These are phyloP conservation scores for Linderniella brevidens DNA, from an alignment of 257 asterid genomes.

Conservation along the genomic window DNA sequence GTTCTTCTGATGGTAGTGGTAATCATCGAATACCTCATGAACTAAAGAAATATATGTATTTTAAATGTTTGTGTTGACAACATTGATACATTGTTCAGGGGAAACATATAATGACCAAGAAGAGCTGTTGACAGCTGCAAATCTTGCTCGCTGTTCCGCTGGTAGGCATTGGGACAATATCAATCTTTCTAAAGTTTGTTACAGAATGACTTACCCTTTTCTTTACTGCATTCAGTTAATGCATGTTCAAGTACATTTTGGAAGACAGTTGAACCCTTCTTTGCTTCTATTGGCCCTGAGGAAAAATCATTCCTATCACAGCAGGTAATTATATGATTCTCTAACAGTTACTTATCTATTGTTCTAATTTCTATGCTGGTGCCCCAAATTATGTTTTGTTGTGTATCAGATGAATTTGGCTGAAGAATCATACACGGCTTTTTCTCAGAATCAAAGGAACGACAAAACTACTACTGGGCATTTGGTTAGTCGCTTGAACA, in stretches of 20 bases:
- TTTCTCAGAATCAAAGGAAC: slow-evolving; percentile 22
- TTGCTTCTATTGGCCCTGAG: slow-evolving; percentile 49
- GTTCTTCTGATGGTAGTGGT: slow-evolving; percentile 88
- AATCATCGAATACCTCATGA: slow-evolving; percentile 6
- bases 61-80: neutral
- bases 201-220: neutral
- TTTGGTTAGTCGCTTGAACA: slow-evolving; percentile 11
- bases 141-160: slow-evolving; percentile 42
- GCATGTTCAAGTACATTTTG: slow-evolving; percentile 78
- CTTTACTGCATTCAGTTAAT: slow-evolving; percentile 28
- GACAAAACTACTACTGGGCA: slow-evolving; percentile 25
- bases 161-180: slow-evolving; percentile 22
- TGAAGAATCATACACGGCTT: slow-evolving; percentile 33
- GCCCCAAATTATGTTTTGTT: neutral
- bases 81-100: slow-evolving; percentile 29
- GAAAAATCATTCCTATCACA: slow-evolving; percentile 38
- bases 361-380: neutral
- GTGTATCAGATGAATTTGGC: slow-evolving; percentile 44
- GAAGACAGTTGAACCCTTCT: slow-evolving; percentile 58
- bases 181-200: too few relatives aligned
- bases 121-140: slow-evolving; percentile 71
- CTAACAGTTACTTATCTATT: neutral
- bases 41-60: neutral
- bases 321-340: slow-evolving; percentile 35
- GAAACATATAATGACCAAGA: slow-evolving; percentile 85